Evolutionary conservation across 495 filamentous ascomycete species (phyloP), one percentile per base, ranked within the genome.

Genomic region (Arthonia radiata): DNA sequence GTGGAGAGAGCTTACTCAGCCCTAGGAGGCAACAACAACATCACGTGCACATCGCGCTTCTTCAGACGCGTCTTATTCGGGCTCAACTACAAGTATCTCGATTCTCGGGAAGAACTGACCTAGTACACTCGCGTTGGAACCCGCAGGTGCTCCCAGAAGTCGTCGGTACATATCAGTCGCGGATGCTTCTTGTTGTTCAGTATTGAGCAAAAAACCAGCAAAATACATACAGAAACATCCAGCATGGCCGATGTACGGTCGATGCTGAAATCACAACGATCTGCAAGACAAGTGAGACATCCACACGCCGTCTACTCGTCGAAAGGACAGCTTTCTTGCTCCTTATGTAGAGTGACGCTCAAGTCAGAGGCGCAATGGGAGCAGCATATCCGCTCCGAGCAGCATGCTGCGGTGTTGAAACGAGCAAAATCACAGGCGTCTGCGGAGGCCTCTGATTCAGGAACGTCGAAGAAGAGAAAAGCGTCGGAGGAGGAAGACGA

Each of bases 211-310:
- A n/a, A n/a, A n/a, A n/a, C n/a, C n/a, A n/a, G n/a, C n/a, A n/a
- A n/a, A n/a, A n/a, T n/a, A n/a, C n/a, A n/a, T n/a, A n/a, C n/a
- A n/a, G n/a, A n/a, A n/a, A n/a, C n/a, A n/a, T n/a, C n/a, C n/a
- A n/a, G n/a, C n/a, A 91, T 91, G 80, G 64, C 79, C 34, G 78
- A 90, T 42, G 71, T 81, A 10, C 72, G 80, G 24, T 64, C 77
- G 12, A 57, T 90, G 11, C 64, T 90, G 24, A 71, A 78, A 37
- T 73, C 65, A 43, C 76, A 90, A 48, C 71, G 80, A 39, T 67
- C 65, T 27, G 62, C 68, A 25, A 70, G 79, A 34, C 65, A 72
- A 38, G 69, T 78, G 33, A 57, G 64, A 5, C 69, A 74, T 31
- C 67, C 64, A 0, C 47, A 71, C 39, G 60, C 68, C 18, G 48